These are phyloP conservation scores for Phytophthora meadii DNA, from an alignment of 352 stramenopile genomes.

Conservation along the genomic window DNA sequence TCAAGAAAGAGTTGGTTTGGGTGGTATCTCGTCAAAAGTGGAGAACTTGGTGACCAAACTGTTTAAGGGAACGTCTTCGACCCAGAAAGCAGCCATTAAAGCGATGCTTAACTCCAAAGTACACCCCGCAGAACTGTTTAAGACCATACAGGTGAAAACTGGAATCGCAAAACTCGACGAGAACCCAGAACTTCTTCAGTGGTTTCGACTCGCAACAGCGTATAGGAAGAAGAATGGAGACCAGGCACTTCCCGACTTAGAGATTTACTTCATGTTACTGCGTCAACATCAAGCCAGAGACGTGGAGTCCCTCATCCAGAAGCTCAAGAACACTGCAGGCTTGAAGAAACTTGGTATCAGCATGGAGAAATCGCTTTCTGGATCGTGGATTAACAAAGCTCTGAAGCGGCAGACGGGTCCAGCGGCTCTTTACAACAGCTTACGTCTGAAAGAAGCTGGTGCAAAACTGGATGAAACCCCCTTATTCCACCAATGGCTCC, in stretches of 20 bases:
- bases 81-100: not conserved
- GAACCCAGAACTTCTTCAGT: constrained; percentile 4
- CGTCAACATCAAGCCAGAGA: not conserved
- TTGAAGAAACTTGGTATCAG: not conserved
- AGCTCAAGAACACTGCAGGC: too few relatives aligned
- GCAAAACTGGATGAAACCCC: not conserved
- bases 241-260: not conserved
- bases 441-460: not conserved
- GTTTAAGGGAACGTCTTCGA: too few relatives aligned
- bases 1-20: not conserved
- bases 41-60: too few relatives aligned
- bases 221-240: not conserved
- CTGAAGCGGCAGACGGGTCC: too few relatives aligned
- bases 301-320: not conserved
- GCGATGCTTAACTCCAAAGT: not conserved
- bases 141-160: not conserved
- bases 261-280: not conserved
- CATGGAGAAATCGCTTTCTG: too few relatives aligned
- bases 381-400: too few relatives aligned
- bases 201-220: not conserved
- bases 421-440: too few relatives aligned
- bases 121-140: not conserved
- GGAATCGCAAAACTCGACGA: not conserved
- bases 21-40: too few relatives aligned
- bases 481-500: not conserved